Conservation (phyloP, 2,329 filamentous ascomycete genomes). For the Sporothrix euskadiensis region DNA sequence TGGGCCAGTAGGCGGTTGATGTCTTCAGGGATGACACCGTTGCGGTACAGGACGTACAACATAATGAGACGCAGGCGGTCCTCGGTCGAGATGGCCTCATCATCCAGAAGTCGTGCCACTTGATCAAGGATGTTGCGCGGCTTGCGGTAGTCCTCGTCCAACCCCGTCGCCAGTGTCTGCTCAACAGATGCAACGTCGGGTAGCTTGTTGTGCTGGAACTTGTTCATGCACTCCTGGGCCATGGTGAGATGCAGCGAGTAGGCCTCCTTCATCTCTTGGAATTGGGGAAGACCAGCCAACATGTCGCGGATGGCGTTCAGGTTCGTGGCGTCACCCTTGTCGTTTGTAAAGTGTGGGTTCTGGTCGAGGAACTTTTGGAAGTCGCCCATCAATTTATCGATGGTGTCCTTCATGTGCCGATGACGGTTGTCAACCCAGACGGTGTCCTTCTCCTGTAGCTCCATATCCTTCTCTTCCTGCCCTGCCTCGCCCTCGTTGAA, state of each 20-base stretch:
- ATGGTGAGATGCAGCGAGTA: conserved; percentile 94
- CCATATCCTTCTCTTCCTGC: conserved; percentile 83
- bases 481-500: conserved; percentile 72
- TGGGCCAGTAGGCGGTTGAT: conserved; percentile 82
- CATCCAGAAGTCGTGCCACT: conserved; percentile 83
- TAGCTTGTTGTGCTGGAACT: conserved; percentile 82
- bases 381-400: conserved; percentile 87
- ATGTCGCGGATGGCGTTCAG: conserved; percentile 95
- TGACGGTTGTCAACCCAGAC: conserved; percentile 96
- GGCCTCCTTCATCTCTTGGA: conserved; percentile 91
- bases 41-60: conserved; percentile 81
- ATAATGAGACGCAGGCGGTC: conserved; percentile 85
- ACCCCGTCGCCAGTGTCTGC: conserved; percentile 85
- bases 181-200: conserved; percentile 85
- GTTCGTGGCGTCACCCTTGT: conserved; percentile 67
- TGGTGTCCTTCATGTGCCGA: conserved; percentile 96
- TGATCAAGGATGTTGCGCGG: conserved; percentile 87
- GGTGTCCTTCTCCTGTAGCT: conserved; percentile 84
- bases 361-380: conserved; percentile 89
- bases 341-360: conserved; percentile 88
- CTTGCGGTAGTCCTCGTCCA: conserved; percentile 90
- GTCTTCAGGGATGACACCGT: conserved; percentile 81
- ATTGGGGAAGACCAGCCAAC: conserved; percentile 91
- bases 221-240: conserved; percentile 96
- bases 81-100: conserved; percentile 67